A percentile compares a stretch with the other conserved stretches of the same genome.
Conservation (phyloP, 495 filamentous ascomycete genomes). For the Hyphodiscus hymeniophilus region DNA sequence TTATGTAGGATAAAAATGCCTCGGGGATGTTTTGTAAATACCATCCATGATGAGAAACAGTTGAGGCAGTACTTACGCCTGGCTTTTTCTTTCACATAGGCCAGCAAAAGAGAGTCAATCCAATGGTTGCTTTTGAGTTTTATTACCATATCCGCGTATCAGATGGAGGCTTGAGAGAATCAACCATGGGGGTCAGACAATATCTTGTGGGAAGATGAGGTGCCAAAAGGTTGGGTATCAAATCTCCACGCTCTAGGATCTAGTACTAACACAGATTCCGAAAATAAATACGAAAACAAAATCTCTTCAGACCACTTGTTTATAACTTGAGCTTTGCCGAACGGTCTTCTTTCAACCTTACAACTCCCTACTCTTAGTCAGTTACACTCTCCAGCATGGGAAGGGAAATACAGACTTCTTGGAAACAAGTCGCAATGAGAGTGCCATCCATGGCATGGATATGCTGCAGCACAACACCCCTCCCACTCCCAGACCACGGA, state of each 20-base stretch:
- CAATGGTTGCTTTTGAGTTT: too few relatives aligned
- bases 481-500: constrained; percentile 88
- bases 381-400: constrained; percentile 3
- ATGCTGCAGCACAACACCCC: constrained; percentile 78
- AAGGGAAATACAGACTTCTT: constrained; percentile 45
- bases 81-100: too few relatives aligned
- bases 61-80: too few relatives aligned
- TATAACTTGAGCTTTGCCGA: background rate
- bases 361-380: constrained; percentile 35
- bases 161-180: too few relatives aligned
- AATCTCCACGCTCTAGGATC: background rate
- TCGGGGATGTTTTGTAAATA: too few relatives aligned
- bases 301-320: background rate
- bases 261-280: background rate
- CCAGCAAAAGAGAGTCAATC: too few relatives aligned
- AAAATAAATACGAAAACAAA: background rate
- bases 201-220: too few relatives aligned
- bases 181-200: too few relatives aligned
- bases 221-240: background rate
- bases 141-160: too few relatives aligned
- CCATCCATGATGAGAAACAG: too few relatives aligned
- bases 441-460: constrained; percentile 79
- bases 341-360: constrained; percentile 38
- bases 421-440: constrained; percentile 77
- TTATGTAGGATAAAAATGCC: too few relatives aligned